Percentiles rank a stretch among this genome's conserved stretches.
phyloP scores from a whole-genome alignment of 2,329 filamentous ascomycete genomes.

The Penicillium olsonii region DNA sequence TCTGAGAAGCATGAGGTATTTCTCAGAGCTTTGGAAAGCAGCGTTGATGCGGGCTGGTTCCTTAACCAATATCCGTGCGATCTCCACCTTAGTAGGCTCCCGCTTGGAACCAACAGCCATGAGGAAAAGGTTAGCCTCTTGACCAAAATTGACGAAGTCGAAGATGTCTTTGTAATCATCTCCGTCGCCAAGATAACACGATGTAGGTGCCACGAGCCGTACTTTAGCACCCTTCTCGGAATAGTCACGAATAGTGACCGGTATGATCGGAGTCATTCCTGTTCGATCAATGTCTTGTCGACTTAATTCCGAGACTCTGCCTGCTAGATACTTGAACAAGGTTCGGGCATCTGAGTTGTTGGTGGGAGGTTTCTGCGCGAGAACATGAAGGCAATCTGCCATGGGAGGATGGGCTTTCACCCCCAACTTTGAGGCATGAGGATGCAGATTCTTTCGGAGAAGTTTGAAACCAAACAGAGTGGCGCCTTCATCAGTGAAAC shows the following conservation, averaged over 20 bases:
- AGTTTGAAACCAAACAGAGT: conserved; percentile 79
- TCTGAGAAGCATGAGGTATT: conserved; percentile 80
- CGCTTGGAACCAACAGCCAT: conserved; percentile 86
- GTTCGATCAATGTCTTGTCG: conserved; percentile 62
- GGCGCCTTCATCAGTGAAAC: conserved; percentile 78
- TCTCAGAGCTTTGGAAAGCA: conserved; percentile 76
- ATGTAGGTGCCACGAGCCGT: conserved; percentile 65
- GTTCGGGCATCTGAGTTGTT: conserved; percentile 66
- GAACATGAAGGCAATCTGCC: conserved; percentile 69
- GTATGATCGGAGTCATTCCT: conserved; percentile 69
- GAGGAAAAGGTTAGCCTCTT: conserved; percentile 83
- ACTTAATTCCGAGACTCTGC: conserved; percentile 72
- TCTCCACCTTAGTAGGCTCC: conserved; percentile 83
- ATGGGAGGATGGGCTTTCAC: conserved; percentile 82
- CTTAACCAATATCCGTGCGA: conserved; percentile 78
- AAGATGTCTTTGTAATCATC: conserved; percentile 85
- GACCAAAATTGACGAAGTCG: conserved; percentile 93
- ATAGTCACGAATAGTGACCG: conserved; percentile 50
- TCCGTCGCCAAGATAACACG: conserved; percentile 76
- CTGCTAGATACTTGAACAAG: conserved; percentile 81
- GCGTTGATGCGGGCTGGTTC: conserved; percentile 82
- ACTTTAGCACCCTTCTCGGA: conserved; percentile 48
- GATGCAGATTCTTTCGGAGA: conserved; percentile 71
- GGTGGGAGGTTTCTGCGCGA: conserved; percentile 72
- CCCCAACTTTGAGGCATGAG: conserved; percentile 82